Conservation (phyloP, 2,329 filamentous ascomycete species). For the Penicillium olsonii region DNA sequence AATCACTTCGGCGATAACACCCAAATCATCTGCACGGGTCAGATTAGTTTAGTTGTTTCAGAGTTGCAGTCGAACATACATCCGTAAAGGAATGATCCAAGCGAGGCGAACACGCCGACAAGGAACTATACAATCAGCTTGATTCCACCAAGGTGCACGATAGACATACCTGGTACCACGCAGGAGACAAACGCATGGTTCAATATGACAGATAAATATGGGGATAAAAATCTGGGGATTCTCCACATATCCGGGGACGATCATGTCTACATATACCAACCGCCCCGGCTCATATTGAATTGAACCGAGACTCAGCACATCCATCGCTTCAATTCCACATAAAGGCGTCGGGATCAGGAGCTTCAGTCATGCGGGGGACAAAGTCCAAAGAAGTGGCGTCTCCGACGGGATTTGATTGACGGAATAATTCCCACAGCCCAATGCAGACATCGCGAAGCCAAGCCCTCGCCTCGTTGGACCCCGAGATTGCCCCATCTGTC, state of each 20-base stretch:
- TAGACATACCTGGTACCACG: slow-evolving; percentile 56
- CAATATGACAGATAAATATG: slow-evolving; percentile 11
- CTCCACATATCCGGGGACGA: slow-evolving; percentile 18
- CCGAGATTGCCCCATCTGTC: not conserved
- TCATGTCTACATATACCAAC: slow-evolving; percentile 15
- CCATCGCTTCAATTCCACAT: not conserved
- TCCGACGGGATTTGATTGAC: slow-evolving; percentile 20
- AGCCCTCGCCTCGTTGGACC: not conserved
- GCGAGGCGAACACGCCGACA: slow-evolving; percentile 59
- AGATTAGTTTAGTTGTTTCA: not conserved
- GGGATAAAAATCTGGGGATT: slow-evolving; percentile 27
- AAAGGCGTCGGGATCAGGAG: not conserved
- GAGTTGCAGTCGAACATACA: slow-evolving; percentile 32
- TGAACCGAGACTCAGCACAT: not conserved
- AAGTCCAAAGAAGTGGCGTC: slow-evolving; percentile 1
- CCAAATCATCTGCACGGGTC: slow-evolving; percentile 50
- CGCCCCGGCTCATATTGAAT: slow-evolving; percentile 6
- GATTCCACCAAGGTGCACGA: no score
- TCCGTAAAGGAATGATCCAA: slow-evolving; percentile 60
- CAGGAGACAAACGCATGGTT: slow-evolving; percentile 57
- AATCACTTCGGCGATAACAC: slow-evolving; percentile 62
- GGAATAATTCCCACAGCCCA: slow-evolving; percentile 14
- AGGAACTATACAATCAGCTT: slow-evolving; percentile 50
- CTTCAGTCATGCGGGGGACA: not conserved
- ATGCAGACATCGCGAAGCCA: not conserved